Base-by-base conservation (phyloP, 2,329 filamentous ascomycete genomes). In the Davidsoniella eucalypti region DNA sequence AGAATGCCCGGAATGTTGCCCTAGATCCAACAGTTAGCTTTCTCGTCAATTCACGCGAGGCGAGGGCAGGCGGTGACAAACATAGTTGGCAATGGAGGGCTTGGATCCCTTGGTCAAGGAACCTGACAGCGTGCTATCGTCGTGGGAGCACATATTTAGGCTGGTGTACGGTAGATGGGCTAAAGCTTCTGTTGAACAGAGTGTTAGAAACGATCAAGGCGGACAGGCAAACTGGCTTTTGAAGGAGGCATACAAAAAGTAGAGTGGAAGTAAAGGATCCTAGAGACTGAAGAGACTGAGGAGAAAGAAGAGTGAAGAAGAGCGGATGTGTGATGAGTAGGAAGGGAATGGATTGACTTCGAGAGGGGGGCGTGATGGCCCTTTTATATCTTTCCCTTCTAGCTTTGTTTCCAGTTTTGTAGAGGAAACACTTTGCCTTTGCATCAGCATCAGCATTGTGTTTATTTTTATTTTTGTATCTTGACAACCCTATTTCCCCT, bases 1-100 rank as follows among this genome's bases (percentile, higher is more conserved):
- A 66, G 64, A 23, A 73, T 70, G 8, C 72, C 72, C 4, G 72
- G 67, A 53, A 73, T 66, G n/a, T 40, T 54, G 18, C 54, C 54
- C 52, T 54, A 33, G 12, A 33, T 12, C 12, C 12, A 33, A 9
- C 2, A 33, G 12, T 33, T 33, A 33, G 29, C 8, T 9, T 23
- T 10, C 29, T 10, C 12, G 12, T 33, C 29, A 9, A 33, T 33
- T 33, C 29, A 12, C 17, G 5, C 6, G 12, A 9, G 12, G 29
- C 8, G 12, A 12, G 29, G 2, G 12, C 12, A 33, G 8, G 2
- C 12, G 29, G 29, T 9, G 8, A 33, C 29, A 12, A 33, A 33
- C 29, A 33, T 33, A 12, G 9, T 12, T 33, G 29, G 12, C 29
- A 33, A 33, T 9, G 29, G 8, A 33, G 29, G 29, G 12, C 12